Conservation (phyloP, 2,329 filamentous ascomycete genomes). For the Penicillium sp. region DNA sequence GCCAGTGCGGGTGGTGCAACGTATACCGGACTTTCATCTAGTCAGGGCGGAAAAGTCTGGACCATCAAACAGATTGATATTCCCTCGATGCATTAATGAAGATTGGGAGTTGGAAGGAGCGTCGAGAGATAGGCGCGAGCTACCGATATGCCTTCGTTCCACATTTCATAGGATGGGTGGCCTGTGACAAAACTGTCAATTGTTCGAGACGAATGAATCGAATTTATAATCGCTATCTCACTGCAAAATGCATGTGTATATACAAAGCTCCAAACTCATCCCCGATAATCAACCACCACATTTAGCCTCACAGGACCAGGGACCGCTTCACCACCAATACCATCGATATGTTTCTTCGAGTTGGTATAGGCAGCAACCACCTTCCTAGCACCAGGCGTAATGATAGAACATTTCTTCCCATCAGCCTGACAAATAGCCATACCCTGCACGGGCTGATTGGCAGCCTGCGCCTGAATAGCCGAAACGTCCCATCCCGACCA, state of each 20-base stretch:
- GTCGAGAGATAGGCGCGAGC: not conserved
- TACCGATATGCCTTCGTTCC: not conserved
- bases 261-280: slow-evolving; percentile 8
- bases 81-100: slow-evolving; percentile 29
- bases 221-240: not conserved
- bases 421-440: slow-evolving; percentile 34
- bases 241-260: not conserved
- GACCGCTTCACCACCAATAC: slow-evolving; percentile 35
- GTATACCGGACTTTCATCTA: slow-evolving; percentile 35
- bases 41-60: slow-evolving; percentile 39
- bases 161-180: not conserved
- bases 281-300: slow-evolving; percentile 29
- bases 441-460: slow-evolving; percentile 30
- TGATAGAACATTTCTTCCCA: slow-evolving; percentile 29
- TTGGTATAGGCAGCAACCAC: slow-evolving; percentile 31
- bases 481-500: slow-evolving; percentile 45
- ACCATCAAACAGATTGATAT: slow-evolving; percentile 38
- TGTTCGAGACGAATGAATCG: not conserved
- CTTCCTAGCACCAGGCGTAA: slow-evolving; percentile 22
- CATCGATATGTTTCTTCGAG: slow-evolving; percentile 26
- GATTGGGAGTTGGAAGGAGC: not conserved
- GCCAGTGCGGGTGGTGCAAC: slow-evolving; percentile 31
- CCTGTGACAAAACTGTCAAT: not conserved
- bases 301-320: slow-evolving; percentile 32
- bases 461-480: slow-evolving; percentile 37